phyloP scores from a whole-genome alignment of 768 basidiomycete species.

The Porphyrellus cyaneotinctus region DNA sequence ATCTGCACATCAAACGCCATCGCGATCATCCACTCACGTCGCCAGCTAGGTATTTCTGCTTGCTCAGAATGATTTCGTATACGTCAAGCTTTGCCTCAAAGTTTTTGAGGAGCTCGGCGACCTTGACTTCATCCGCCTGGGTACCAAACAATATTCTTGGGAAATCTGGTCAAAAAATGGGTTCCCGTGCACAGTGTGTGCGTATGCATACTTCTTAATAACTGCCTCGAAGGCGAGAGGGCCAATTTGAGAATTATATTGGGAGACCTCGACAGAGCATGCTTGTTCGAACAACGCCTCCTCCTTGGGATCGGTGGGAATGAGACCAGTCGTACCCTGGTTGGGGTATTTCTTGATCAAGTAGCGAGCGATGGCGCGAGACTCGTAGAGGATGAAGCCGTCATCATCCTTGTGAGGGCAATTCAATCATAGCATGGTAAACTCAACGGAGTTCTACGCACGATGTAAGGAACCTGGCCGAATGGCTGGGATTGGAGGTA shows the following conservation, averaged over 20 bases:
- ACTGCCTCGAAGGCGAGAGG: constrained; percentile 46
- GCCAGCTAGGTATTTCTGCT: constrained; percentile 55
- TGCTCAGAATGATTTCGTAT: constrained; percentile 52
- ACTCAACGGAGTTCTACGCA: not conserved
- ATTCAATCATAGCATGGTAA: not conserved
- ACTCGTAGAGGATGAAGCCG: constrained; percentile 60
- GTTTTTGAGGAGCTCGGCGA: constrained; percentile 8
- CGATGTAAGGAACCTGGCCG: constrained; percentile 48
- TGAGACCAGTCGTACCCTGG: constrained; percentile 44
- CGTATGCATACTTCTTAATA: constrained; percentile 43
- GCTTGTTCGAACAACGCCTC: constrained; percentile 32
- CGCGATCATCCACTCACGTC: constrained; percentile 35
- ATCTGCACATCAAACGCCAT: not conserved
- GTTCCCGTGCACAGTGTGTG: no score
- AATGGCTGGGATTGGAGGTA: constrained; percentile 54
- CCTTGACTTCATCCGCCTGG: constrained; percentile 19
- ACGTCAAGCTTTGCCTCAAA: constrained; percentile 41
- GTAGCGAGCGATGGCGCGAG: constrained; percentile 59
- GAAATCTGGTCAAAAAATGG: no score
- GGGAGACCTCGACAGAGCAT: constrained; percentile 43
- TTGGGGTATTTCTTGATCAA: constrained; percentile 49
- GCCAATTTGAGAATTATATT: constrained; percentile 46
- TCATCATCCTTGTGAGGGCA: constrained; percentile 45
- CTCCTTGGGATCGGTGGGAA: constrained; percentile 42
- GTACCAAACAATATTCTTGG: constrained; percentile 11